Percentiles rank a stretch among this genome's conserved stretches.
Evolutionary conservation across 2,329 filamentous ascomycete genomes (phyloP).

Genomic region (Cercospora sesami): DNA sequence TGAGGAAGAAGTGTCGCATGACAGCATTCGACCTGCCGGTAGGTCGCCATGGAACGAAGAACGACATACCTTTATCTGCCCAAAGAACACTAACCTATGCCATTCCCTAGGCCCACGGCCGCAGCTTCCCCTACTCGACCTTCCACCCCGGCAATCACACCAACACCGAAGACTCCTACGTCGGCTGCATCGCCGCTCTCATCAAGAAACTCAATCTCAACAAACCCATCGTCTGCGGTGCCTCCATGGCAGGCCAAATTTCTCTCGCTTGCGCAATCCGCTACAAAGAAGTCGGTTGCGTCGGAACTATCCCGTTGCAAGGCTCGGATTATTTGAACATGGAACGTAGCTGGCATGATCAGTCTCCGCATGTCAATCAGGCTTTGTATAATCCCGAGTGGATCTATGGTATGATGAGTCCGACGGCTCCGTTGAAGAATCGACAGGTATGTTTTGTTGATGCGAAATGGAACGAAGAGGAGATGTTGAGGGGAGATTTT

Average conservation of each 20-base stretch:
- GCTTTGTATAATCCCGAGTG: conserved; percentile 49
- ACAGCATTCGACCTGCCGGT: conserved; percentile 51
- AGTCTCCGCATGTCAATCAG: conserved; percentile 51
- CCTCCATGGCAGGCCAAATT: conserved; percentile 54
- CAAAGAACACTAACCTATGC: not conserved
- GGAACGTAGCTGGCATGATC: conserved; percentile 47
- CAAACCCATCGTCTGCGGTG: conserved; percentile 52
- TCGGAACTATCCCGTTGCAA: conserved; percentile 51
- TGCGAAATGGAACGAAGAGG: conserved; percentile 41
- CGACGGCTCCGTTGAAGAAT: conserved; percentile 48
- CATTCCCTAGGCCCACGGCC: conserved; percentile 43
- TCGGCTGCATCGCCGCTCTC: conserved; percentile 49
- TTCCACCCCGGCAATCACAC: conserved; percentile 48
- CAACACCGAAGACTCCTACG: conserved; percentile 51
- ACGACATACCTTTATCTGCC: too few relatives aligned
- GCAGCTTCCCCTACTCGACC: conserved; percentile 48
- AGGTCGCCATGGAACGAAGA: not conserved
- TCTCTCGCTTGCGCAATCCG: conserved; percentile 51
- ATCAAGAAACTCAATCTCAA: conserved; percentile 48
- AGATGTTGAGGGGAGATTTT: conserved; percentile 43
- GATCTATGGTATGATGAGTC: conserved; percentile 54
- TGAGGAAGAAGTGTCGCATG: conserved; percentile 52
- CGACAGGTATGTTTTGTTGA: conserved; percentile 25
- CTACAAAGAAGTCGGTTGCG: conserved; percentile 49
- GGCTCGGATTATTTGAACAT: conserved; percentile 47